Evolutionary conservation across 2,329 filamentous ascomycete species (phyloP), one percentile per base, ranked within the genome.

Genomic region (Zopfia rhizophila): DNA sequence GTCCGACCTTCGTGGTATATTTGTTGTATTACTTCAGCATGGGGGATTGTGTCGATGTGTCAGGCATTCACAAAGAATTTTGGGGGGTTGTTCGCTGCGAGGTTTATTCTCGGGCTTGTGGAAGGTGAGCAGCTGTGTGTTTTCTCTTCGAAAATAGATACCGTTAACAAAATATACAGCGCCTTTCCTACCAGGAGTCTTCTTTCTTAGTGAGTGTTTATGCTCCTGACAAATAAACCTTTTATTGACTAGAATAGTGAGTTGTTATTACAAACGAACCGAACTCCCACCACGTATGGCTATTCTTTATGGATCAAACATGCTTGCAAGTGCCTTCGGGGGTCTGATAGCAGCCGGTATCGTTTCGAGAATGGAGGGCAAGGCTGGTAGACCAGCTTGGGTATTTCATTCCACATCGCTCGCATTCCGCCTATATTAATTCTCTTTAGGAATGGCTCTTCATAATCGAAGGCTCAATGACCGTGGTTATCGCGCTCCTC

Each of bases 31-130:
- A 45, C 25, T 14, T 38, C 24, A 21, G 32, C 33, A 16, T 45
- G 41, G 41, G 41, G 22, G 12, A 21, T 38, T 11, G 41, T 45
- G 7, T 29, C 22, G 8, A 31, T 31, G 22, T 38, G 22, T 19
- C 24, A 41, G 14, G 43, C 37, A 3, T 42, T 48, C n/a, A 48
- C 44, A 1, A 37, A 33, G 5, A 29, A 38, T 18, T 51, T 31
- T 19, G 32, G 19, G 7, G 35, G 24, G 5, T 37, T 51, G 3
- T 33, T 46, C 4, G 43, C 33, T 4, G 23, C 33, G 1, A 32
- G 48, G 12, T 48, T 46, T 5, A 43, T 51, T 13, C 44, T 51
- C 8, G 48, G 48, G 11, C 28, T 48, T 3, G 48, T 48, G 6
- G 43, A 48, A 28, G 38, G 38, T 41, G 30, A 11, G 37, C n/a